Conservation (phyloP, 179 eudicot genomes). For the Silene vulgaris region DNA sequence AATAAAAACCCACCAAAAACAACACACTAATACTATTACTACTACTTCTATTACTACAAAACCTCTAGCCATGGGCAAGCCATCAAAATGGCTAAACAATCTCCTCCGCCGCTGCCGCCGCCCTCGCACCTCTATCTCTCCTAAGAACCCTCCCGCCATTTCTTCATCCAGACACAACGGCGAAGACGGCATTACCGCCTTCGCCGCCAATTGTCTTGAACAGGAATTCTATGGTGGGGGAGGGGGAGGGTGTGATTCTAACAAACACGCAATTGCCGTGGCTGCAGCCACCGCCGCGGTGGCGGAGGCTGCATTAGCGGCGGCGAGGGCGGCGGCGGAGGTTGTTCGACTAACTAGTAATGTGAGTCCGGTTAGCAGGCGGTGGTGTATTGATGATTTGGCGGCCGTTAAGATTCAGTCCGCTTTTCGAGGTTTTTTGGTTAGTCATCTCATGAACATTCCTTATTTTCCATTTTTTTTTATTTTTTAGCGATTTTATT, state of each 20-base stretch:
- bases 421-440: slow-evolving; percentile 87
- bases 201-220: background rate
- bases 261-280: slow-evolving; percentile 79
- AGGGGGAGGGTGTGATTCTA: slow-evolving; percentile 24
- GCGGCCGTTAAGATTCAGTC: slow-evolving; percentile 90
- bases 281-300: slow-evolving; percentile 91
- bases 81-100: slow-evolving; percentile 32
- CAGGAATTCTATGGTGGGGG: background rate
- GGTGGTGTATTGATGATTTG: slow-evolving; percentile 34
- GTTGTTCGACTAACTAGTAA: slow-evolving; percentile 65
- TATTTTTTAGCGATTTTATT: background rate
- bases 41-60: background rate
- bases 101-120: slow-evolving; percentile 29
- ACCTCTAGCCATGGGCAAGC: slow-evolving; percentile 25
- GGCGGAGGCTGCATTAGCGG: slow-evolving; percentile 84
- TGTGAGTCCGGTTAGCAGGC: slow-evolving; percentile 28
- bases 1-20: background rate
- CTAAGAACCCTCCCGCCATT: background rate
- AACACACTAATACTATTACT: too few relatives aligned
- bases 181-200: background rate
- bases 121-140: background rate
- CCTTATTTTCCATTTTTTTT: background rate
- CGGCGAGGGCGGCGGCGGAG: slow-evolving; percentile 90
- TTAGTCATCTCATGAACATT: slow-evolving; percentile 27
- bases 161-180: background rate